Evolutionary conservation across 352 stramenopile species (phyloP), one percentile per base, ranked within the genome.

Genomic region (Pythium phragmiticola): DNA sequence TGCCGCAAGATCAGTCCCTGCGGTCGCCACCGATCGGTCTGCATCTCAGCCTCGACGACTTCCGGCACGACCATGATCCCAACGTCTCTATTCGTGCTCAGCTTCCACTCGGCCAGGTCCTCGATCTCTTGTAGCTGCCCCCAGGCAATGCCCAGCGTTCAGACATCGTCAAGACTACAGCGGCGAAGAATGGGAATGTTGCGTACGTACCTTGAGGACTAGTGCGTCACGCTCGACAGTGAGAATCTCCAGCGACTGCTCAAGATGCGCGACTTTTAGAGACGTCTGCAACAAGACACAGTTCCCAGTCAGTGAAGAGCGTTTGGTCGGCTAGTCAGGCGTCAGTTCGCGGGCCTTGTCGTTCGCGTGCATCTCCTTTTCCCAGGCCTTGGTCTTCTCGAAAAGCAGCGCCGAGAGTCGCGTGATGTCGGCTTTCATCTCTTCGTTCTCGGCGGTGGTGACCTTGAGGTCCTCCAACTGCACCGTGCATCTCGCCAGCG

Each of bases 371-470:
- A 88, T 78, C 37, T 89, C 81, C 23, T 80, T 74, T 62, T 92
- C 79, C 79, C 77, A 92, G 8, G 79, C 80, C 36, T 84, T 88
- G 0, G 79, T 90, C 58, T 92, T 90, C 37, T 92, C 81, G 49
- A 90, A 88, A 7, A 90, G 64, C 59, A 79, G 61, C 21, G 82
- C 66, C 13, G 78, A 86, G 7, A 92, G 61, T 11, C 78, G 74
- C 43, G 78, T 74, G 7, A 81, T 72, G 54, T 85, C 80, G 57
- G 87, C 75, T 52, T 73, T 70, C 16, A 88, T 41, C 16, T 76
- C 80, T 7, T 65, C 53, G 50, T 84, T 65, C 13, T 76, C 63
- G 6, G 41, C 19, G 17, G 68, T 76, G 2, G 89, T 28, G 1
- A 63, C 33, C 30, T 60, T 65, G 26, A 89, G 48, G 52, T 83